phyloP scores from a whole-genome alignment of 1,284 basidiomycete species.

The Cystobasidium sp. region DNA sequence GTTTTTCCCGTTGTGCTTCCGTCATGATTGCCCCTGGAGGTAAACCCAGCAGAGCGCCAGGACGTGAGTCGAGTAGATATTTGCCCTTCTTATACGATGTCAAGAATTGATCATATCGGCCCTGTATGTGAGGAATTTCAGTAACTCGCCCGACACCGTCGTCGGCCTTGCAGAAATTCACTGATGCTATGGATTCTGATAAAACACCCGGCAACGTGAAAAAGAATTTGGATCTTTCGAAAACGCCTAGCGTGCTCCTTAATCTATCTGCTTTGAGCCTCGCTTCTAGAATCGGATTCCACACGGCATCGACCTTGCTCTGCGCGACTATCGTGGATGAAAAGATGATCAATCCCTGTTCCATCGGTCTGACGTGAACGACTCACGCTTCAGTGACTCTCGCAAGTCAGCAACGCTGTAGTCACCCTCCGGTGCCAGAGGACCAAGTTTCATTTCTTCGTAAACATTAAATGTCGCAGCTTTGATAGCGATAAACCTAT shows the following conservation, averaged over 20 bases:
- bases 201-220: conserved; percentile 94
- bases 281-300: conserved; percentile 94
- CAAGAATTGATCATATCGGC: conserved; percentile 88
- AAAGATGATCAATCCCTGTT: background rate
- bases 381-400: conserved; percentile 79
- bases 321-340: conserved; percentile 55
- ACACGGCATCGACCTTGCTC: conserved; percentile 93
- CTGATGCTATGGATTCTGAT: conserved; percentile 85
- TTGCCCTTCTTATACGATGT: conserved; percentile 98
- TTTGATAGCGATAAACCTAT: conserved; percentile 96
- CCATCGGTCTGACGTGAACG: background rate
- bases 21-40: conserved; percentile 61
- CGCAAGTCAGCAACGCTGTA: conserved; percentile 81
- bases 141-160: background rate
- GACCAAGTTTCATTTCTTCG: conserved; percentile 88
- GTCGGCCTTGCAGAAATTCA: conserved; percentile 57
- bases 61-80: conserved; percentile 82
- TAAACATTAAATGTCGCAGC: conserved; percentile 91
- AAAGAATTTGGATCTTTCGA: conserved; percentile 96
- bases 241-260: conserved; percentile 88
- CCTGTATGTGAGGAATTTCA: conserved; percentile 61
- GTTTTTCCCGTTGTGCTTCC: conserved; percentile 66
- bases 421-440: conserved; percentile 75
- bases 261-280: conserved; percentile 92
- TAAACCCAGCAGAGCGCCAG: conserved; percentile 74